These are phyloP conservation scores for Geotrichum candidum DNA, from an alignment of 1,139 yeast species.

Conservation along the genomic window DNA sequence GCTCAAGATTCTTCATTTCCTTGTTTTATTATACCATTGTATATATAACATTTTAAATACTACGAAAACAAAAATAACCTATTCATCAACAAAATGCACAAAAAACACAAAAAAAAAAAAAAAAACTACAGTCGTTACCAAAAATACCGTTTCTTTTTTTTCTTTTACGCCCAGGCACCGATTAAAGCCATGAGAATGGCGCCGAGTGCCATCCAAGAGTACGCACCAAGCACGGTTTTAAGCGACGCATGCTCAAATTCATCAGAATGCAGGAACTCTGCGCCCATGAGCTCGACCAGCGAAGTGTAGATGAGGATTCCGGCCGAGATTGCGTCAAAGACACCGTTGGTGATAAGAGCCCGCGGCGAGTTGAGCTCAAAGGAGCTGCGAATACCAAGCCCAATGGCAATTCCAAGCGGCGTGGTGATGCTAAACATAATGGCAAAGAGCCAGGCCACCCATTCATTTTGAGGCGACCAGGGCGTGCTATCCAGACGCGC, in stretches of 20 bases:
- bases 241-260: slow-evolving; percentile 29
- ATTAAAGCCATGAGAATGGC: slow-evolving; percentile 82
- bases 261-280: slow-evolving; percentile 61
- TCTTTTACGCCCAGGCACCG: slow-evolving; percentile 72
- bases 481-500: slow-evolving; percentile 69
- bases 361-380: slow-evolving; percentile 54
- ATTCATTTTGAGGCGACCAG: slow-evolving; percentile 50
- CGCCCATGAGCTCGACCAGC: slow-evolving; percentile 83
- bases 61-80: too few species aligned
- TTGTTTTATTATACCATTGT: too few species aligned
- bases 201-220: slow-evolving; percentile 50
- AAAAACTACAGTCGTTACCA: too few species aligned
- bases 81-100: too few species aligned
- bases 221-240: slow-evolving; percentile 37
- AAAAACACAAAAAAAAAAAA: too few species aligned
- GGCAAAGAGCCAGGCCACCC: slow-evolving; percentile 57
- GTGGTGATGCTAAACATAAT: slow-evolving; percentile 62
- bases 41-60: too few species aligned
- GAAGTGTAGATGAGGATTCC: slow-evolving; percentile 88
- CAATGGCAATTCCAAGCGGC: slow-evolving; percentile 80
- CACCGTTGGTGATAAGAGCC: slow-evolving; percentile 67
- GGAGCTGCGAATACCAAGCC: slow-evolving; percentile 69
- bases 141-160: too few species aligned
- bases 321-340: slow-evolving; percentile 75
- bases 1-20: too few species aligned